These are phyloP conservation scores for Beauveria sp. DNA, from an alignment of 2,329 filamentous ascomycete genomes.

Conservation along the genomic window DNA sequence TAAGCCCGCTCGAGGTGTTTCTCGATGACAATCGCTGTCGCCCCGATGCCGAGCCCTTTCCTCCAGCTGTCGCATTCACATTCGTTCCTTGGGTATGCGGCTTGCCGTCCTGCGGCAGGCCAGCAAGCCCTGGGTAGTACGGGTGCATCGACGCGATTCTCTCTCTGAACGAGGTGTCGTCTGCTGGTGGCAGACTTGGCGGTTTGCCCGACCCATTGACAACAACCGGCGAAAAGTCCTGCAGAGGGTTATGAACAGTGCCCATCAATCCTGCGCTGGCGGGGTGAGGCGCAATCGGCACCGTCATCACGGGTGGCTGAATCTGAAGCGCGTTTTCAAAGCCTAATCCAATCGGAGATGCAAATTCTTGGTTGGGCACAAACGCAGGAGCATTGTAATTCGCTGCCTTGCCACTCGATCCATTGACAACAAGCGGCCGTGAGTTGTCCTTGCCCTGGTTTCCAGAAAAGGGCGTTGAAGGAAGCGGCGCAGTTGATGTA, in stretches of 20 bases:
- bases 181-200: conserved; percentile 16
- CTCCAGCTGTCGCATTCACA: conserved; percentile 16
- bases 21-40: conserved; percentile 32
- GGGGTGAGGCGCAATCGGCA: not conserved
- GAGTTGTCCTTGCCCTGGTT: conserved; percentile 26
- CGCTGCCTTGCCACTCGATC: conserved; percentile 32
- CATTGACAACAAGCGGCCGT: conserved; percentile 47
- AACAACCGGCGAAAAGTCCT: conserved; percentile 24
- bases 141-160: conserved; percentile 33
- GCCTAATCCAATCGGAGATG: not conserved
- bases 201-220: conserved; percentile 27
- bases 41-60: conserved; percentile 22
- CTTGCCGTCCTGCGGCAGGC: conserved; percentile 23
- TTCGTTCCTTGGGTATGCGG: conserved; percentile 12
- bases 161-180: conserved; percentile 34
- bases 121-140: conserved; percentile 20
- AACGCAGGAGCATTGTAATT: conserved; percentile 3
- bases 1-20: conserved; percentile 39
- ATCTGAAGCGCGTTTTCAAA: conserved; percentile 10
- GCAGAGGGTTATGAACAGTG: not conserved
- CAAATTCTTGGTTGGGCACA: not conserved
- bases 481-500: conserved; percentile 31
- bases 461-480: conserved; percentile 30
- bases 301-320: not conserved
- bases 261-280: conserved; percentile 13